Evolutionary conservation across 208 protist species (phyloP), one percentile per base, ranked within the genome.

Genomic region (Trypanosoma conorhini): DNA sequence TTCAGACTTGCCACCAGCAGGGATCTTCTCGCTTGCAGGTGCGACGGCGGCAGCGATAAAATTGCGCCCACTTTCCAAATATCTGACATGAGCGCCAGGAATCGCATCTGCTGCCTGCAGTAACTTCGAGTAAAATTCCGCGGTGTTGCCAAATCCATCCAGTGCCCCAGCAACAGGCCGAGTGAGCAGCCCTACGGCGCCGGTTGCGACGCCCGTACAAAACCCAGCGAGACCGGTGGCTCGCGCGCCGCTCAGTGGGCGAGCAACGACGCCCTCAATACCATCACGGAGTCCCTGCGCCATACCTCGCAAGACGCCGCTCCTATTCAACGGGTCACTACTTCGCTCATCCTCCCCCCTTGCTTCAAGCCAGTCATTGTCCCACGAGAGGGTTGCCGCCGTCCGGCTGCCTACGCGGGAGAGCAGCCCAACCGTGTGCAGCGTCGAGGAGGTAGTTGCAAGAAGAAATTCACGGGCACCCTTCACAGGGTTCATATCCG

Each of bases 351-450:
- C 28, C 26, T 42, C 56, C 35, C 63, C n/a, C 8, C 5, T 48
- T 17, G 28, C 2, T 60, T 71, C 63, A 60, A 76, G 40, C 42
- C 76, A 70, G 12, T 73, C 54, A 24, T 35, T 56, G 33, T 74
- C 68, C 35, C 52, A 55, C 24, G 60, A 54, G 21, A 86, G 21
- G 26, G 70, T 67, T 7, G 77, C 76, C 0, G 88, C 54, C 31
- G 80, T 90, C 44, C 81, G 77, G 50, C 87, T 79, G 50, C 87
- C 87, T 9, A 82, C 59, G 1, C 77, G 68, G 1, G 85, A 87
- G 30, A 95, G 55, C 31, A 89, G 74, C 30, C 83, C 77, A 13
- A 95, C 80, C 12, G 83, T 87, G 79, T 93, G 87, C 54, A 95
- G 59, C 17, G 87, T 88, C 12, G 86, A 90, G 10, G 90, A 86